Evolutionary conservation across 768 basidiomycete genomes (phyloP).

Genomic region (Steccherinum ochraceum): DNA sequence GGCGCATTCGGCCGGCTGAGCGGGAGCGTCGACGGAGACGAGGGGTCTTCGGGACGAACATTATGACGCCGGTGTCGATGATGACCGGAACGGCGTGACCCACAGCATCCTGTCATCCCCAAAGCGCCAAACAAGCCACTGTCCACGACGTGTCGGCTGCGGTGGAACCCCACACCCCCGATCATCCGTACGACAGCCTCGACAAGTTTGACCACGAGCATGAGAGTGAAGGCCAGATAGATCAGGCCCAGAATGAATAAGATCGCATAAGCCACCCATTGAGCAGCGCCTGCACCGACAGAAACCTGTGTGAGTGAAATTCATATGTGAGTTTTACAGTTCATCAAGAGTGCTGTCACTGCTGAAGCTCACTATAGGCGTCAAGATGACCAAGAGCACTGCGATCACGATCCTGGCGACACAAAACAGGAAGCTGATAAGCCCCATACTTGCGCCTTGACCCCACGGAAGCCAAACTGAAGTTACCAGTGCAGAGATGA

Average conservation of each 20-base stretch:
- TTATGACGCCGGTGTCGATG: conserved; percentile 10
- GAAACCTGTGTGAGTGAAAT: conserved; percentile 51
- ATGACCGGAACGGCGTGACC: conserved; percentile 33
- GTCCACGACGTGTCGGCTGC: conserved; percentile 71
- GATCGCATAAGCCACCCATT: conserved; percentile 94
- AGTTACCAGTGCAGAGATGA: conserved; percentile 79
- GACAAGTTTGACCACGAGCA: conserved; percentile 78
- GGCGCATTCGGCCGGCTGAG: conserved; percentile 14
- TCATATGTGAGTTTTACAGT: conserved; percentile 10
- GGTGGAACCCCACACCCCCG: conserved; percentile 78
- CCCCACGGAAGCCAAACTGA: conserved; percentile 97
- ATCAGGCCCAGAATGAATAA: conserved; percentile 77
- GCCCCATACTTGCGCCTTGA: conserved; percentile 93
- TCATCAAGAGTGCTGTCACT: conserved; percentile 10
- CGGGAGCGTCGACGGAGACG: conserved; percentile 12
- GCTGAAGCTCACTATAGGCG: conserved; percentile 62
- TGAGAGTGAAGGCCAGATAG: conserved; percentile 74
- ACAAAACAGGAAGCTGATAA: conserved; percentile 90
- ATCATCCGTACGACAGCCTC: conserved; percentile 79
- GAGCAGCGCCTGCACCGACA: conserved; percentile 71
- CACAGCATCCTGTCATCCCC: conserved; percentile 61
- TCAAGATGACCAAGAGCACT: conserved; percentile 85
- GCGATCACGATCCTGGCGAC: conserved; percentile 86
- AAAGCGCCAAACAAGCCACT: conserved; percentile 85
- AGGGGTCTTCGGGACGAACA: conserved; percentile 9